These are phyloP conservation scores for Yamadazyma jaroonii DNA, from an alignment of 1,139 yeast genomes.

Conservation along the genomic window DNA sequence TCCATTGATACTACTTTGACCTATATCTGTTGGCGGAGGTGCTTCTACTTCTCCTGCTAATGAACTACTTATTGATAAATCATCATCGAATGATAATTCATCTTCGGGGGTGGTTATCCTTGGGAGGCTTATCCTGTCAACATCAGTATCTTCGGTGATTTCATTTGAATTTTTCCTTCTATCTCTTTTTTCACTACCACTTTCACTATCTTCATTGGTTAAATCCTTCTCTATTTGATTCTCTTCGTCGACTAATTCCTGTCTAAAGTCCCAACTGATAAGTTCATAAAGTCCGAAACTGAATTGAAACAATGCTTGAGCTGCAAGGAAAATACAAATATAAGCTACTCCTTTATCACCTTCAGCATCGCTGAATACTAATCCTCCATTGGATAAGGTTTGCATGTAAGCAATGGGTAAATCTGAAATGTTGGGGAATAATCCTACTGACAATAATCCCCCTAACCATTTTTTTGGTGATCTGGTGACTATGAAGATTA, in stretches of 20 bases:
- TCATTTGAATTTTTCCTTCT: background rate
- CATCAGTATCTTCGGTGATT: background rate
- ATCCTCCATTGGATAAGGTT: slow-evolving; percentile 66
- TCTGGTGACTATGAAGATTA: slow-evolving; percentile 34
- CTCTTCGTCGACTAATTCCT: slow-evolving; percentile 13
- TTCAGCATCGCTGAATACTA: slow-evolving; percentile 52
- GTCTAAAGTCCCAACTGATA: slow-evolving; percentile 68
- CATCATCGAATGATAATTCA: slow-evolving; percentile 18
- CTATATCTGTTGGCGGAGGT: slow-evolving; percentile 15
- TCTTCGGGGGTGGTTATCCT: slow-evolving; percentile 8
- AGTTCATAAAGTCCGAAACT: slow-evolving; percentile 72
- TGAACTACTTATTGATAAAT: slow-evolving; percentile 18
- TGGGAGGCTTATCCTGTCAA: slow-evolving; percentile 1
- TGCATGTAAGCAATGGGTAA: slow-evolving; percentile 88
- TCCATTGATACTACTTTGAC: background rate
- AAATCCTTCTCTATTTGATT: background rate
- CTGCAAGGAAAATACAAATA: slow-evolving; percentile 73
- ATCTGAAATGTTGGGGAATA: slow-evolving; percentile 74
- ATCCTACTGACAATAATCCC: slow-evolving; percentile 64
- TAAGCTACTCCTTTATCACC: slow-evolving; percentile 84
- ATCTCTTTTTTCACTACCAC: slow-evolving; percentile 2
- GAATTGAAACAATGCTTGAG: slow-evolving; percentile 70
- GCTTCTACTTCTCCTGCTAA: slow-evolving; percentile 7
- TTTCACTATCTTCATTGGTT: slow-evolving; percentile 4
- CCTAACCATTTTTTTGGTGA: slow-evolving; percentile 78